Evolutionary conservation across 2,329 filamentous ascomycete species (phyloP), one percentile per base, ranked within the genome.

Genomic region (Hypoxylon sp.): DNA sequence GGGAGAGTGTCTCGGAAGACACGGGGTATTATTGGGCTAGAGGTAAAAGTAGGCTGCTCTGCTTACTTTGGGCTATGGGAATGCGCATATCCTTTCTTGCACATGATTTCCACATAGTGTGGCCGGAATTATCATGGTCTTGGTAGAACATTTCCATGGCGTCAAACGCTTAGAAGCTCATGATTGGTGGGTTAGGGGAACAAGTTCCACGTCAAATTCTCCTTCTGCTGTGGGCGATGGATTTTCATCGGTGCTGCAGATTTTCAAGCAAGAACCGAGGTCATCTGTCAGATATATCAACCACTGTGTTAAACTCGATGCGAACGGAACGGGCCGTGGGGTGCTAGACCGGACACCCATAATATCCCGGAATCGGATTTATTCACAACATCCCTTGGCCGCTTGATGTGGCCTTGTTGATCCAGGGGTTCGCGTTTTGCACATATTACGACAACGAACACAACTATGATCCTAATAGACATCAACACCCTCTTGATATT

Each of bases 91-190:
- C 41, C 46, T 58, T 55, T 59, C 61, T 61, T 61, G 57, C 65
- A 67, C 65, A 67, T 67, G 65, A 67, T 64, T 63, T 52, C 32
- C 42, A 51, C 16, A 54, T 53, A 56, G 60, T 56, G 62, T 65
- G 55, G 58, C 52, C 38, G 45, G 60, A 59, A 51, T 51, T 51
- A 52, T 49, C 26, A 34, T 51, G 48, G 44, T 57, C 51, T 55
- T 50, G 32, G 51, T 52, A 35, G 44, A 53, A 37, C 34, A 23
- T 42, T 40, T 45, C 12, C 45, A 46, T 46, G 41, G 34, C 34
- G 41, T 54, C 36, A 25, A 27, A 40, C 36, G 32, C 15, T 36
- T 36, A 17, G 34, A 17, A 20, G 23, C 26, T 29, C 25, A 23
- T 57, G 49, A 62, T 62, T 62, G 52, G 57, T 29, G 38, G 26